These are phyloP conservation scores for Colletotrichum sp. DNA, from an alignment of 2,329 filamentous ascomycete species.

Conservation along the genomic window DNA sequence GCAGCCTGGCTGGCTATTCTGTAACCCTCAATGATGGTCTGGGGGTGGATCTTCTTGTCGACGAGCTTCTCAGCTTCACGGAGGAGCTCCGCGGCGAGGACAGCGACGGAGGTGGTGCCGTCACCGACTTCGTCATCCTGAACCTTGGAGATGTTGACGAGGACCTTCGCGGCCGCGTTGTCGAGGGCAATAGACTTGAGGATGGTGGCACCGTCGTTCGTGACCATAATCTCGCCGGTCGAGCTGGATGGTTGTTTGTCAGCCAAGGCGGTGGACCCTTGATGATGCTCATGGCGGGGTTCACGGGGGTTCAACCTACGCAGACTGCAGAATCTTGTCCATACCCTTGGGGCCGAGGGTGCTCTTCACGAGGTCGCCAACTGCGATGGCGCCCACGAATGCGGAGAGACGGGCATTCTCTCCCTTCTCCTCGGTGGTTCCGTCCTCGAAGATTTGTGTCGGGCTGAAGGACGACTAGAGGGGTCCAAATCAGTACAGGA, in stretches of 20 bases:
- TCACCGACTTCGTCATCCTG: conserved; percentile 99
- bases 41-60: conserved; percentile 97
- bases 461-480: conserved; percentile 73
- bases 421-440: conserved; percentile 96
- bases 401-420: conserved; percentile 99
- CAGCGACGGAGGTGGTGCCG: conserved; percentile 96
- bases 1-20: conserved; percentile 94
- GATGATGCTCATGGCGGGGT: background rate
- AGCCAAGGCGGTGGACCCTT: conserved; percentile 15
- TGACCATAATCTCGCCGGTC: conserved; percentile 96
- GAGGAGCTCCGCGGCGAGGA: conserved; percentile 91
- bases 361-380: conserved; percentile 96
- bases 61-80: conserved; percentile 97
- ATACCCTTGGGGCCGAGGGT: conserved; percentile 97
- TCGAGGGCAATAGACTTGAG: conserved; percentile 98
- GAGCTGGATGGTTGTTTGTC: conserved; percentile 61
- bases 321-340: conserved; percentile 98
- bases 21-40: conserved; percentile 99
- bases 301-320: conserved; percentile 61
- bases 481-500: background rate
- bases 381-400: conserved; percentile 97
- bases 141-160: conserved; percentile 99
- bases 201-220: conserved; percentile 98
- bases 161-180: conserved; percentile 96
- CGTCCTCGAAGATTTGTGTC: conserved; percentile 97